Evolutionary conservation across 1,139 yeast species (phyloP), one percentile per base, ranked within the genome.

Genomic region (Keqinozyma sinolaborantium): DNA sequence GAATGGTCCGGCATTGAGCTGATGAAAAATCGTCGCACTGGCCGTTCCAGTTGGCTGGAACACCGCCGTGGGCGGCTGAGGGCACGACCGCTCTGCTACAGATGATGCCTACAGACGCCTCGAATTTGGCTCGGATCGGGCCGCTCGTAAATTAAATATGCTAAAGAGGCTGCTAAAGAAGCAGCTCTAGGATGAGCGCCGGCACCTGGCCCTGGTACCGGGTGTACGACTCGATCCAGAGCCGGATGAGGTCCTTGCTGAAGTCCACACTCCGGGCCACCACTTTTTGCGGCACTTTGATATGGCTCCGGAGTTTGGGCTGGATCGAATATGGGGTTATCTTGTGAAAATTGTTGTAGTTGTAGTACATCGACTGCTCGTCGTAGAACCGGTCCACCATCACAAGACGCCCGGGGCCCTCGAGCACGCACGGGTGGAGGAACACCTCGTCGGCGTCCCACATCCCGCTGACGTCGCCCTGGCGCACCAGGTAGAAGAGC

Each of bases 361-460:
- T 10, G 14, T 11, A 24, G 21, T 18, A 18, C 21, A 18, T 10
- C 3, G 42, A 35, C 11, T 34, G 39, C 24, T 46, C 60, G 30
- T 53, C 53, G 32, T 40, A 46, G 34, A 42, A 56, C 28, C 40
- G 41, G 27, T 54, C 56, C 31, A 48, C 39, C 5, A 45, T 32
- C 5, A 47, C 23, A 5, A 52, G 31, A 15, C 35, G 34, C 16
- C 41, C 28, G 2, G 32, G 35, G 14, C 26, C 5, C 9, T 35
- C 40, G 32, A 47, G 58, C 2, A 47, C 45, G 25, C 47, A 53
- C 1, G 67, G 66, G 8, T 52, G 36, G 13, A 60, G 34, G 27
- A 41, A 44, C 11, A 23, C n/a, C 2, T 39, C 41, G 2, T 51
- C 47, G 21, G 42, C 35, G 4, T 29, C 28, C 24, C 3, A 34